Base-by-base conservation (phyloP, 2,329 filamentous ascomycete species). In the Nigrospora sphaerica region DNA sequence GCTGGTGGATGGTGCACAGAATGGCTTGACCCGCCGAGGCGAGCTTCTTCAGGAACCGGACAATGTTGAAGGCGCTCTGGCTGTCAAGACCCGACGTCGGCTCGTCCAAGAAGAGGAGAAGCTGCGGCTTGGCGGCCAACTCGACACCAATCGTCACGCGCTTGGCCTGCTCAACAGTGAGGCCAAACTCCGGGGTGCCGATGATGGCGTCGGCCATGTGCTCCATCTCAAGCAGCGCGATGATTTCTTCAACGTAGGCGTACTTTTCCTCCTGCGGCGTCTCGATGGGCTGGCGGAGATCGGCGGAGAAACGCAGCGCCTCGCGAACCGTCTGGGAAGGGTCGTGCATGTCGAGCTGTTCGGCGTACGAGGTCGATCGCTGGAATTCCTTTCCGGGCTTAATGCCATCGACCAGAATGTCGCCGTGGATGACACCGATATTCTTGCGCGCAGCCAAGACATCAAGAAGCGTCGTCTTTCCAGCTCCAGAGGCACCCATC, bases 141-240 rank as follows among this genome's bases (percentile, higher is more conserved):
- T 95, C 90, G 11, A 95, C 88, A 56, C 88, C 90, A 49, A 95
- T 95, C 0, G 90, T 95, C n/a, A 95, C 79, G 57, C 88, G 86
- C 66, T 83, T 83, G 42, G 77, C 72, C 63, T 82, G 77, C 58
- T 82, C 79, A 12, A 81, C 77, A 4, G 83, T 86, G 19, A 86
- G 70, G 51, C 86, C 89, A 59, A 86, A 84, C 57, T 91, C 77
- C 4, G 75, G 70, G 3, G 65, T 69, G 31, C 78, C 77, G 42
- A 81, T 80, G 32, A 81, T 75, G 46, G 74, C 76, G 57, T 81
- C 78, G 1, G 78, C 77, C 35, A 80, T 77, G 9, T 67, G 54
- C 57, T 80, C 77, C 70, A 81, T 80, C 56, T 81, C 77, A 5
- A 81, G 59, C 6, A 81, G 64, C 2, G 73, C 67, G 39, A 83